Percentiles rank a stretch among this genome's conserved stretches.
These are phyloP conservation scores for Tremella yokohamensis DNA, from an alignment of 768 basidiomycete species.

Conservation along the genomic window DNA sequence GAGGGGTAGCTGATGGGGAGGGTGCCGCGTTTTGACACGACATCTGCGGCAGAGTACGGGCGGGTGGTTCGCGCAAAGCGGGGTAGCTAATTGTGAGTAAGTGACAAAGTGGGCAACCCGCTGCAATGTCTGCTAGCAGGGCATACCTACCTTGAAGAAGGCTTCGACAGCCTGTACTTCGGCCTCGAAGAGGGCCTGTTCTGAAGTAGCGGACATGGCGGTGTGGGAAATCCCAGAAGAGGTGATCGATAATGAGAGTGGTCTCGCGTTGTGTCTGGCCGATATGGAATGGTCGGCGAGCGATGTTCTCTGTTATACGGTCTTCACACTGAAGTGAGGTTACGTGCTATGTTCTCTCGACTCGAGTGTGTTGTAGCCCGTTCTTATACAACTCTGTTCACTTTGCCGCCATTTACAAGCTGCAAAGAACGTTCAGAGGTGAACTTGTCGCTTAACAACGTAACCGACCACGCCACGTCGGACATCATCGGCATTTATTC, in stretches of 20 bases:
- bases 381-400: no score
- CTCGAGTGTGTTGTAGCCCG: no score
- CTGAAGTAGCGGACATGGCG: constrained; percentile 26
- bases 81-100: constrained; percentile 59
- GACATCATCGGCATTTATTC: no score
- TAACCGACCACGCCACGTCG: no score
- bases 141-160: constrained; percentile 78
- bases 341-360: neutral
- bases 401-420: no score
- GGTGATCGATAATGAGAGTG: no score
- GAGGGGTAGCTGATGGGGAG: constrained; percentile 82
- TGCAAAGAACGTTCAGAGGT: no score
- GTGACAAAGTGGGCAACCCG: neutral
- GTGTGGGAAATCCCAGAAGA: neutral
- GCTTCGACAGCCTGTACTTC: constrained; percentile 81
- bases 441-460: no score
- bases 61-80: constrained; percentile 83
- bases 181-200: constrained; percentile 62
- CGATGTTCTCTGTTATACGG: no score
- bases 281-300: no score
- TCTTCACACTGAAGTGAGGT: no score
- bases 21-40: constrained; percentile 89
- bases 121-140: neutral
- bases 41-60: constrained; percentile 87
- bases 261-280: no score